Conservation (phyloP, 306 rosid genomes). For the Malus sylvestris region DNA sequence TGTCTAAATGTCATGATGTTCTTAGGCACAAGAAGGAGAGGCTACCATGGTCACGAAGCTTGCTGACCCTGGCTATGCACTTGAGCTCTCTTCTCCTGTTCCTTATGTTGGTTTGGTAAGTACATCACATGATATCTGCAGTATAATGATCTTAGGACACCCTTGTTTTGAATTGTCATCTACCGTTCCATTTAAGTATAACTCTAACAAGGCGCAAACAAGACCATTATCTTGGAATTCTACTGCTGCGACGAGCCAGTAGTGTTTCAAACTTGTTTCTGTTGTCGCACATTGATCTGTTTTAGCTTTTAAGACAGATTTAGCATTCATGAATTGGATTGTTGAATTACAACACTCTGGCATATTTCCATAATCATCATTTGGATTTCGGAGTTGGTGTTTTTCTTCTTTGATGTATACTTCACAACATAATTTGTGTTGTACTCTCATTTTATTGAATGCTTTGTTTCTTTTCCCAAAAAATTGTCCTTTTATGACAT, state of each 20-base stretch:
- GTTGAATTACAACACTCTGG: neutral
- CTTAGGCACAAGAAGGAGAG: constrained; percentile 73
- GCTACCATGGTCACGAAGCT: constrained; percentile 49
- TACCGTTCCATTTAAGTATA: neutral
- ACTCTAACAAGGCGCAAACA: neutral
- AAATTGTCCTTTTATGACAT: neutral
- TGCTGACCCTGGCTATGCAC: constrained; percentile 60
- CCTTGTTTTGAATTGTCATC: neutral
- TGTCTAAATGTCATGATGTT: neutral
- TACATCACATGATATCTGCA: neutral
- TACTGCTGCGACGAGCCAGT: neutral
- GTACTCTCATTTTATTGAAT: neutral
- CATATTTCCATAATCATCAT: neutral
- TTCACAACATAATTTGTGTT: neutral
- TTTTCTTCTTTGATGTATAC: neutral
- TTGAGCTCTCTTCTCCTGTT: constrained; percentile 62
- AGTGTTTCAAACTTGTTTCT: neutral
- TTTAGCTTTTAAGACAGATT: neutral
- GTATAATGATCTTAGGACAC: neutral
- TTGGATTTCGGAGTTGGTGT: neutral
- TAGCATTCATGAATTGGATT: neutral
- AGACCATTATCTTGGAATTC: neutral
- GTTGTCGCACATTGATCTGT: neutral
- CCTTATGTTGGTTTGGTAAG: constrained; percentile 64
- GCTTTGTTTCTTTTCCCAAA: neutral